Base-by-base conservation (phyloP, 2,329 filamentous ascomycete species). In the Cryphonectria radicalis region DNA sequence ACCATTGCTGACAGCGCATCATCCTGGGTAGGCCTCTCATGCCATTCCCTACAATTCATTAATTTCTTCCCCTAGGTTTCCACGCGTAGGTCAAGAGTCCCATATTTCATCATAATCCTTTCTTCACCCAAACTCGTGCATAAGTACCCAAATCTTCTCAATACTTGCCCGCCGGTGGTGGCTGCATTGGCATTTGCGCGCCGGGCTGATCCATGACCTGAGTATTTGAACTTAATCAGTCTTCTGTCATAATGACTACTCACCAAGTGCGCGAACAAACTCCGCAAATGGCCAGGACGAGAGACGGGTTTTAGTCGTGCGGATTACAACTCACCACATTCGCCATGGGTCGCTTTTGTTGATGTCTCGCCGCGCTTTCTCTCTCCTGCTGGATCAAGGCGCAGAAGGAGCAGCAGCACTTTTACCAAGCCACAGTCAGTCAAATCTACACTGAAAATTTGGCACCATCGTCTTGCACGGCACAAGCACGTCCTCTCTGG, bases 311-410 rank as follows among this genome's bases (percentile, higher is more conserved):
- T 25, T 11, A 37, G 43, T 8, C 11, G 10, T 13, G 2, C 17
- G 8, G 25, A 19, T 4, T 35, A 4, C 5, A 59, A 59, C 70
- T 70, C 32, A 70, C 67, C 40, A 72, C 63, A n/a, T 46, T 55
- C 17, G 50, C 22, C 35, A 46, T 66, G 0, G 22, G 64, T 32
- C 55, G 13, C 35, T 46, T 64, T 5, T 57, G 50, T 19, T 57
- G 10, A 40, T 40, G 42, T 59, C 65, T 53, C 25, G 68, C 40
- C 53, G 32, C 32, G 28, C 70, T 68, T 37, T 72, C 68, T 55
- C 69, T 70, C 65, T 72, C 71, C 62, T 72, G 71, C 32, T 72
- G 71, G 22, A 72, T 46, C 19, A 70, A 17, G 0, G 71, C 65
- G 25, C 68, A 72, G 35, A 69, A 70, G 43, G 60, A 53, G 57